These are phyloP conservation scores for Wakefieldia striispora DNA, from an alignment of 768 basidiomycete genomes.

Conservation along the genomic window DNA sequence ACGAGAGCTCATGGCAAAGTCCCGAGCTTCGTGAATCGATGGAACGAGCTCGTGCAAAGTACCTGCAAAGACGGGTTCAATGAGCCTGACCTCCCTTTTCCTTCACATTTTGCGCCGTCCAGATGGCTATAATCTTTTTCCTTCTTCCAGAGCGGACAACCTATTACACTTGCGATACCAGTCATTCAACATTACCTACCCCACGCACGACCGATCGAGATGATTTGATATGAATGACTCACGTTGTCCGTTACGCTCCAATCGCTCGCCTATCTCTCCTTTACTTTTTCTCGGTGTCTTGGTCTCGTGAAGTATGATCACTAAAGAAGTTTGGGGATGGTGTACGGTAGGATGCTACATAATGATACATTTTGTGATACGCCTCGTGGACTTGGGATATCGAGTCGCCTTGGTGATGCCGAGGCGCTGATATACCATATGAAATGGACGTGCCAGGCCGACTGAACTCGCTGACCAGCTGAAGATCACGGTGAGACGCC, in stretches of 20 bases:
- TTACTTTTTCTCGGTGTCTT: not conserved
- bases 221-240: conserved; percentile 1
- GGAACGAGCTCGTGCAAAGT: conserved; percentile 57
- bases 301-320: not conserved
- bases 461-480: no score
- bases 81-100: not conserved
- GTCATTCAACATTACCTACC: not conserved
- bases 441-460: no score
- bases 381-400: no score
- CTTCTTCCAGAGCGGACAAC: not conserved
- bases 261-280: not conserved
- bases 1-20: conserved; percentile 54
- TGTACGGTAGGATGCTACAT: conserved; percentile 8
- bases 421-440: no score
- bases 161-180: not conserved
- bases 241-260: conserved; percentile 1
- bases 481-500: no score
- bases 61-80: conserved; percentile 17
- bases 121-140: not conserved
- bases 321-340: not conserved
- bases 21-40: conserved; percentile 68
- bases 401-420: no score
- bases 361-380: not conserved
- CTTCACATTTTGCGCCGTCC: not conserved
- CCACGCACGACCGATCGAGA: not conserved